Conservation (phyloP, 1,284 basidiomycete species). For the Laetiporus sulphureus region DNA sequence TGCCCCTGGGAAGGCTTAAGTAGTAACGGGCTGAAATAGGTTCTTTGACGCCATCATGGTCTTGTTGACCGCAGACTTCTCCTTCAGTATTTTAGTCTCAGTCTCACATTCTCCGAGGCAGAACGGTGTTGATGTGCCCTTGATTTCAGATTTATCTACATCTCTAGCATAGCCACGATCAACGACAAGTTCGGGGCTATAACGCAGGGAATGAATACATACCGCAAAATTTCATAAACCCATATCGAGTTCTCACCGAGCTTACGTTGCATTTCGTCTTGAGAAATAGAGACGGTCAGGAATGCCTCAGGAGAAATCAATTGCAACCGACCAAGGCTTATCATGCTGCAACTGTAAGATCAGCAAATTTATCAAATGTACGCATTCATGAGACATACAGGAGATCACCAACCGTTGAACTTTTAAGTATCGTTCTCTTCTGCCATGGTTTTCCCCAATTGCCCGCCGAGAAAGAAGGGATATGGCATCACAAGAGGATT, state of each 20-base stretch:
- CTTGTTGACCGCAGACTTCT: conserved; percentile 76
- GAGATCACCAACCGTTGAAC: conserved; percentile 86
- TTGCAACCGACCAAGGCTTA: conserved; percentile 37
- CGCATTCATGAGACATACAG: conserved; percentile 45
- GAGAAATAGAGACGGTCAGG: neutral
- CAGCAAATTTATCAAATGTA: conserved; percentile 9
- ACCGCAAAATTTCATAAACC: conserved; percentile 85
- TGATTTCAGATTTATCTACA: conserved; percentile 87
- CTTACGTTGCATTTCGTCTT: conserved; percentile 77
- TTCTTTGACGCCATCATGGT: conserved; percentile 95
- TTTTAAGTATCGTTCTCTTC: conserved; percentile 83
- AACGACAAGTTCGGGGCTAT: no score
- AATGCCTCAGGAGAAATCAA: conserved; percentile 4
- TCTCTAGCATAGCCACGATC: conserved; percentile 69
- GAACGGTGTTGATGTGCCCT: no score
- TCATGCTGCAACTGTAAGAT: conserved; percentile 26
- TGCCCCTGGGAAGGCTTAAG: conserved; percentile 68
- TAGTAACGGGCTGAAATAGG: conserved; percentile 69
- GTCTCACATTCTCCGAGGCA: no score
- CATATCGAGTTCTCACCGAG: conserved; percentile 84
- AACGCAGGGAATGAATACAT: conserved; percentile 13
- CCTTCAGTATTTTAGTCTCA: conserved; percentile 60
- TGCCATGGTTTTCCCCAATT: conserved; percentile 85
- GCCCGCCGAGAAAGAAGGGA: conserved; percentile 92
- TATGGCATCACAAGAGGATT: no score